Base-by-base conservation (phyloP, 2,329 filamentous ascomycete species). In the Cladosporium sp. region DNA sequence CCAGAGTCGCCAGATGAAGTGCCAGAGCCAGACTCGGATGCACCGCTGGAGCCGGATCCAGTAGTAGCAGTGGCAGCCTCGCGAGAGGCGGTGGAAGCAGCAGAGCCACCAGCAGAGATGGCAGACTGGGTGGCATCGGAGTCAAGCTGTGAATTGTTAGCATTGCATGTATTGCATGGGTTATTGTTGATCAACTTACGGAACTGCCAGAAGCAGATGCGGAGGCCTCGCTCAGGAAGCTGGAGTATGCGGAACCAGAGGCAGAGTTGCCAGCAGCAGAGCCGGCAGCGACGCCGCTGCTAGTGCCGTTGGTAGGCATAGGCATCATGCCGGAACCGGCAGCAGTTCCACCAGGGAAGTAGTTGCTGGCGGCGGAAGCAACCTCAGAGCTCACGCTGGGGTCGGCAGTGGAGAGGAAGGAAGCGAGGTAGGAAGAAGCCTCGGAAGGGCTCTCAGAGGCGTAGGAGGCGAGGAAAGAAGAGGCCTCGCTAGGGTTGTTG, bases 121-220 rank as follows among this genome's bases (percentile, higher is more conserved):
- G 60, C 60, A 23, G 60, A 63, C 30, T 36, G 16, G 25, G 23
- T 56, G 13, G 25, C 60, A 14, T 53, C 60, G 23, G 60, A 8
- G n/a, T 54, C 60, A n/a, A 63, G 48, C 60, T 63, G 49, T 10
- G 14, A 23, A 13, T 7, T 53, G 25, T 63, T 54, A 63, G 59
- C 16, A 23, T 14, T 25, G 18, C 5, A 14, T 2, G 7, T n/a
- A 36, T 25, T 4, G 25, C 6, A 2, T 21, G n/a, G n/a, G n/a
- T 26, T 11, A 49, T 10, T 36, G 18, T 7, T 3, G 28, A 54
- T 43, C 25, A 46, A 63, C 60, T 56, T 63, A 63, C 60, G 25
- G 60, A 28, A 36, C 60, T 63, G 49, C 60, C 60, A 63, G 60
- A 61, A 8, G 58, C 58, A 61, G 58, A 26, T 5, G 48, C 60